A percentile compares a stretch with the other conserved stretches of the same genome.
These are phyloP conservation scores for Leucocoprinus leucothites DNA, from an alignment of 768 basidiomycete genomes.

Conservation along the genomic window DNA sequence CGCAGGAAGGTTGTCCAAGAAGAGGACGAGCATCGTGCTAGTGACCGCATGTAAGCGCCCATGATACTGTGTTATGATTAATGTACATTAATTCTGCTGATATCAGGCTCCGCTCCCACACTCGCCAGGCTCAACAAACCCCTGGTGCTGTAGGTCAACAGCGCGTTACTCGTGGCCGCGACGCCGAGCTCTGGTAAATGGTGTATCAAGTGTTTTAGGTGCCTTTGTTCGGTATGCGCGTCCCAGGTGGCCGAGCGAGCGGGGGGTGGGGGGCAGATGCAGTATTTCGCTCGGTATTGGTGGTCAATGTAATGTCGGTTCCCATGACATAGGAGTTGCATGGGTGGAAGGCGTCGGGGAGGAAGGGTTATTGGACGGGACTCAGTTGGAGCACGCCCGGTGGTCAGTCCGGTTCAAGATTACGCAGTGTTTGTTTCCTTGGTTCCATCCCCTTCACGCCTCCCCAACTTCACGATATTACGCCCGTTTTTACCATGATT, in stretches of 20 bases:
- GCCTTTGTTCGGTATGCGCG: slow-evolving; percentile 34
- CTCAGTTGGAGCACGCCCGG: slow-evolving; percentile 41
- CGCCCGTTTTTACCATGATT: slow-evolving; percentile 5
- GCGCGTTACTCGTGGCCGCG: slow-evolving; percentile 42
- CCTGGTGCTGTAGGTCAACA: slow-evolving; percentile 48
- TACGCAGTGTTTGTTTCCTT: slow-evolving; percentile 16
- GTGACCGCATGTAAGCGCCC: slow-evolving; percentile 74
- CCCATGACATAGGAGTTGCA: slow-evolving; percentile 14
- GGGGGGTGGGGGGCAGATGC: slow-evolving; percentile 46
- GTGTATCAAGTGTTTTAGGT: slow-evolving; percentile 17
- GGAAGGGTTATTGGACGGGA: slow-evolving; percentile 18
- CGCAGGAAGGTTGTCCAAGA: slow-evolving; percentile 83
- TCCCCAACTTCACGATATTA: slow-evolving; percentile 10
- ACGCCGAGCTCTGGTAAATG: slow-evolving; percentile 56
- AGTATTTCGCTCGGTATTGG: slow-evolving; percentile 36
- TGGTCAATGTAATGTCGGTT: slow-evolving; percentile 21
- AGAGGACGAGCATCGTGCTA: slow-evolving; percentile 79
- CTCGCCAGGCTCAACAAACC: slow-evolving; percentile 73
- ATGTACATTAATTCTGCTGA: slow-evolving; percentile 18
- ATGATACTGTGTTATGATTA: slow-evolving; percentile 16
- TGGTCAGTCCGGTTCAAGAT: slow-evolving; percentile 26
- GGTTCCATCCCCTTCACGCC: slow-evolving; percentile 8
- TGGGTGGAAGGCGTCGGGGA: slow-evolving; percentile 12
- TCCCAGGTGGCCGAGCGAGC: slow-evolving; percentile 46
- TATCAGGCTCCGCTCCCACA: slow-evolving; percentile 81